Evolutionary conservation across 2,329 filamentous ascomycete genomes (phyloP), one percentile per base, ranked within the genome.

Genomic region (Paramyrothecium roridum): DNA sequence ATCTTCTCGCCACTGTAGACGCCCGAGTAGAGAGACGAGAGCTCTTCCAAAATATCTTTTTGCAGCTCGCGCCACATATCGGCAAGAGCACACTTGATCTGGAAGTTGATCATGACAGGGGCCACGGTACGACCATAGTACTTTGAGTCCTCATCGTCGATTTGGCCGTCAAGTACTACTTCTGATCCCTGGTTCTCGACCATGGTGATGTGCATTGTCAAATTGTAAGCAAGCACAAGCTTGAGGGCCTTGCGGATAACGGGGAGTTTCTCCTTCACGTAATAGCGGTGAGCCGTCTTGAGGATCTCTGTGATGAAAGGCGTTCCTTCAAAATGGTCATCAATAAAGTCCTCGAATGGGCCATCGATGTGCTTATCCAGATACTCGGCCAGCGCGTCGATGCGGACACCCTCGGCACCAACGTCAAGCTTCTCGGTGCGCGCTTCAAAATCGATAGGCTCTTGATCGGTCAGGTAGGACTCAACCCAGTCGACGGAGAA

Each of bases 51-150:
- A 40, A 97, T 92, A 65, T 97, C 93, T 78, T 96, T 96, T 73
- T 97, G 93, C 56, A 98, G 81, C 73, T 96, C 93, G 61, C 93
- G 92, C 93, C 93, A 98, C 91, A 97, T 96, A 67, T 96, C 92
- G 62, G 93, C 93, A 76, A 98, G 87, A 54, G 93, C 93, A 67
- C 90, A 95, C 83, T 98, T 98, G 80, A 98, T 92, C 78, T 97
- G 91, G 84, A 97, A 97, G 80, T 97, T 98, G 84, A 98, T 96
- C 93, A 98, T 96, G 70, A 97, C 93, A 13, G 93, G 93, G 17
- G 93, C 93, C 59, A 96, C 87, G 37, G 89, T 93, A 79, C 93
- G 93, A 67, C 93, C 93, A 65, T 84, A 88, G 80, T 89, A 97
- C 71, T 91, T 95, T 62, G 91, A 96, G 53, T 88, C 84, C 66